These are phyloP conservation scores for Aspergillus alliaceus DNA, from an alignment of 2,329 filamentous ascomycete species.

Conservation along the genomic window DNA sequence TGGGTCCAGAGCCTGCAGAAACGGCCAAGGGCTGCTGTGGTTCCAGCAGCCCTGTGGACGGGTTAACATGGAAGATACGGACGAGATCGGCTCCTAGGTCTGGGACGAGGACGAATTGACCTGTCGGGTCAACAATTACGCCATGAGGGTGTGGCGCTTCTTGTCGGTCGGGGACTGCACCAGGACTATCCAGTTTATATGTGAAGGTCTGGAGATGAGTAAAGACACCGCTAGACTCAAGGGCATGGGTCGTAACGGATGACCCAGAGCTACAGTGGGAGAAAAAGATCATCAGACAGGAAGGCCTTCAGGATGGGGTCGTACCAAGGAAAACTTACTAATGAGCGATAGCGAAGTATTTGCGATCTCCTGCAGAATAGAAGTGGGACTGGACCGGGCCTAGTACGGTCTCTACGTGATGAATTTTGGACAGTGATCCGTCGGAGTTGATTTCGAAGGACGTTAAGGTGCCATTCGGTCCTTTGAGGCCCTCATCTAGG, in stretches of 20 bases:
- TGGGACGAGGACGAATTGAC: conserved; percentile 54
- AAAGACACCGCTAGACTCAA: conserved; percentile 9
- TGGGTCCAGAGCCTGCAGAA: conserved; percentile 52
- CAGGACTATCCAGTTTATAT: conserved; percentile 27
- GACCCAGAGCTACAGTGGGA: conserved; percentile 10
- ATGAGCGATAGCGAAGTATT: conserved; percentile 21
- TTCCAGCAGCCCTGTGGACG: conserved; percentile 46
- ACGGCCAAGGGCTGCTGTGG: conserved; percentile 47
- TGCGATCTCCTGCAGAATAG: conserved; percentile 9
- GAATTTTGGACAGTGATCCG: conserved; percentile 14
- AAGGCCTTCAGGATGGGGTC: too few species aligned
- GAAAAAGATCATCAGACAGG: neutral
- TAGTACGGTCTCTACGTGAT: conserved; percentile 8
- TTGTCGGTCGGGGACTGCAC: conserved; percentile 52
- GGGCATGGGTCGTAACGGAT: conserved; percentile 12
- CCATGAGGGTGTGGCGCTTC: conserved; percentile 58
- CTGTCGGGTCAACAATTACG: conserved; percentile 37
- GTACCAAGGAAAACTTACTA: too few species aligned
- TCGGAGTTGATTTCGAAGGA: conserved; percentile 14
- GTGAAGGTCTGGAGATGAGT: conserved; percentile 15
- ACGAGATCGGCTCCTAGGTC: conserved; percentile 58
- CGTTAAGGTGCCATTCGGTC: conserved; percentile 19
- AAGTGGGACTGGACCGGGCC: conserved; percentile 20
- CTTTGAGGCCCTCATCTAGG: conserved; percentile 18
- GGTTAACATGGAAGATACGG: conserved; percentile 54